Evolutionary conservation across 1,284 basidiomycete species (phyloP), one percentile per base, ranked within the genome.

Genomic region (Puccinia novopanici): DNA sequence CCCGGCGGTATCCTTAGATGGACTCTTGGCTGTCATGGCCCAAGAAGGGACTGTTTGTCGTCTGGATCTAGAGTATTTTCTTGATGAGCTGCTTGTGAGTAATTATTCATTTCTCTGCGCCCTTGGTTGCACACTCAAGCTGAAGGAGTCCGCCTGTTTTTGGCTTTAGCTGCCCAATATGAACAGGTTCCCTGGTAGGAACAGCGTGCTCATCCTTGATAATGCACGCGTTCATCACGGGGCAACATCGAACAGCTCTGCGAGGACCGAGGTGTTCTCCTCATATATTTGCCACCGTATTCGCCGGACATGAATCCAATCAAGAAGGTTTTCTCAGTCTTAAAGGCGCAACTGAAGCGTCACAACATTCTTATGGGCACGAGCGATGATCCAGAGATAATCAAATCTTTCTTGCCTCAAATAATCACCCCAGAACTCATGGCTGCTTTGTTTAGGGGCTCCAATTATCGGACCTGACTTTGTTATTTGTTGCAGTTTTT

Each of bases 161-260:
- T 19, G 9, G 10, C 50, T 12, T 19, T 22, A 52, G 50, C 50
- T 52, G 10, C 50, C 50, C 50, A 10, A 52, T 10, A 24, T 57
- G 55, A 27, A 27, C 13, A 4, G 5, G 27, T 37, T 40, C 45
- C 37, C 37, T 5, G n/a, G 65, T 10, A 12, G n/a, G 10, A 61
- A 61, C n/a, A 61, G 57, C 34, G n/a, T 61, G 8, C 6, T 61
- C 5, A 37, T 61, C 59, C n/a, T 59, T 9, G 54, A 63, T 50
- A 61, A 75, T 75, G 9, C 57, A 75, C 9, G 45, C 37, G 57
- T 30, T 40, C 24, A 63, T 75, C 55, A n/a, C 37, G 4, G 55
- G n/a, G n/a, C n/a, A n/a, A n/a, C 63, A 6, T 13, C 42, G 5
- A 75, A 6, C 27, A 63, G 15, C 3, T 75, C 57, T 27, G 30